These are phyloP conservation scores for Marasmius sp. DNA, from an alignment of 1,284 basidiomycete species.

Conservation along the genomic window DNA sequence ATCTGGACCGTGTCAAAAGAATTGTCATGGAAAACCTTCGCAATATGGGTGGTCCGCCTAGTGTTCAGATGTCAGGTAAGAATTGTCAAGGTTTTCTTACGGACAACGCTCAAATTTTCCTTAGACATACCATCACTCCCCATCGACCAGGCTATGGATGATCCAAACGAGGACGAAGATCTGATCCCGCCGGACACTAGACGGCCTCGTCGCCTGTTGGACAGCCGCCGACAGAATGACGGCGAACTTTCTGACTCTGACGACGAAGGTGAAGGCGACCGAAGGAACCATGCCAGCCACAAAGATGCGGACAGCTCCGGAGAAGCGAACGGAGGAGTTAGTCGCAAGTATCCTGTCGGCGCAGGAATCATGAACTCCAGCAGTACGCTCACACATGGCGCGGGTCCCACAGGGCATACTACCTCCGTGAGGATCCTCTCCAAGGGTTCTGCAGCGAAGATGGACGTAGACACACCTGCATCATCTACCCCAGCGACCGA, in stretches of 20 bases:
- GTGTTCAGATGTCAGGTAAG: slow-evolving; percentile 85
- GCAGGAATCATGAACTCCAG: slow-evolving; percentile 69
- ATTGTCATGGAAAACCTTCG: slow-evolving; percentile 92
- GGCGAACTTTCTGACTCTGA: slow-evolving; percentile 85
- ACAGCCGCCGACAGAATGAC: slow-evolving; percentile 72
- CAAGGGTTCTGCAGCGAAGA: slow-evolving; percentile 27
- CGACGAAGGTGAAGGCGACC: slow-evolving; percentile 82
- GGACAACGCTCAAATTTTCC: neutral
- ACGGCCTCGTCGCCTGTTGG: slow-evolving; percentile 70
- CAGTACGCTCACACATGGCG: slow-evolving; percentile 59
- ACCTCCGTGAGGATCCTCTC: slow-evolving; percentile 51
- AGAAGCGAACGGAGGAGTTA: slow-evolving; percentile 34
- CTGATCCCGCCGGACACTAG: slow-evolving; percentile 74
- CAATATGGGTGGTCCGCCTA: slow-evolving; percentile 83
- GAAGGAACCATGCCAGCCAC: slow-evolving; percentile 64
- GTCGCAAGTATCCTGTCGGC: slow-evolving; percentile 64
- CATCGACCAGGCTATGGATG: slow-evolving; percentile 77
- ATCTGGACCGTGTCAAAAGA: slow-evolving; percentile 89
- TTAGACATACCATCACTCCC: slow-evolving; percentile 77
- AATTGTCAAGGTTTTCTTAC: neutral
- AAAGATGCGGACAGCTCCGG: slow-evolving; percentile 49
- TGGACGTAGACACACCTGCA: slow-evolving; percentile 45
- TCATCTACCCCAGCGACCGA: slow-evolving; percentile 12
- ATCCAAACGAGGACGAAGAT: slow-evolving; percentile 81
- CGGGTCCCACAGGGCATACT: slow-evolving; percentile 70